Evolutionary conservation across 2,329 filamentous ascomycete species (phyloP), one percentile per base, ranked within the genome.

Genomic region (Penicillium sp.): DNA sequence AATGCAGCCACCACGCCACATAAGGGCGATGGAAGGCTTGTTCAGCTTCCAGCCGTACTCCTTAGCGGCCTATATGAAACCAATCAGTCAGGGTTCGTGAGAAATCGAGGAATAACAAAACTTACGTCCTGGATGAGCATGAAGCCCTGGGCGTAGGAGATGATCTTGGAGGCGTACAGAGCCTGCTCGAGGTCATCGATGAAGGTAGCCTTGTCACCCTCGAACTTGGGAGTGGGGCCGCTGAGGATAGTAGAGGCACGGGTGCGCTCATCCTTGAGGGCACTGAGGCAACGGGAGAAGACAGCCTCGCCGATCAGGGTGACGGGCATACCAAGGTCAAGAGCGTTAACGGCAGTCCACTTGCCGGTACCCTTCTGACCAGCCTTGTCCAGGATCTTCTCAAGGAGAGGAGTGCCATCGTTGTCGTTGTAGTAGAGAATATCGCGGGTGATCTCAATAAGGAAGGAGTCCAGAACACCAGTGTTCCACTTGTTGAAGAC

Each of bases 1-100:
- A 73, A 99, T 99, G 87, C 95, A 99, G 70, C 95, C 95, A 82
- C 95, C 95, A 78, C 95, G 91, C 95, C 95, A 99, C 95, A 99
- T 99, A 76, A 99, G 90, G 70, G 95, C 95, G 74, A 99, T 99
- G 71, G 96, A 96, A 66, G 95, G 95, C 90, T 98, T 98, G 90
- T 99, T 97, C 70, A 99, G 89, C 87, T 97, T 97, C 95, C 95
- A 99, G 70, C 81, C 80, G 83, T 96, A 99, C 79, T 98, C 91
- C 80, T 89, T 92, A 79, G 93, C 95, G 69, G 95, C 93, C 90
- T 95, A 68, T 57, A 45, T 42, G 52, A 51, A 26, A 26, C 21
- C 22, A 10, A 29, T 59, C 49, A 63, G 52, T 55, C 47, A 46
- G 33, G 33, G 31, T 9, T 19, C 11, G 10, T 27, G 29, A 48